Base-by-base conservation (phyloP, 805 yeast species). In the Pichia heedii region DNA sequence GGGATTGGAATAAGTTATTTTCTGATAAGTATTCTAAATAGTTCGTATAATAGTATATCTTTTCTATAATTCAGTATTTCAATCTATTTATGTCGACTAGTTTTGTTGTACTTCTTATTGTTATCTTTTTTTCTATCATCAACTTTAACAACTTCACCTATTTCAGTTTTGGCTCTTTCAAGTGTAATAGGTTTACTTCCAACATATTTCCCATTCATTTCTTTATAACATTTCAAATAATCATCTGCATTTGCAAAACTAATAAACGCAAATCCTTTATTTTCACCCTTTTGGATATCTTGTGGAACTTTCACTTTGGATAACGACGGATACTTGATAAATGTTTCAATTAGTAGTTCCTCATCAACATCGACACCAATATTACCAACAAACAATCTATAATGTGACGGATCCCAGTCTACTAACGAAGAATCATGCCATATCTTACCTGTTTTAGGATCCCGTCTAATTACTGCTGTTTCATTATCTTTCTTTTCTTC, bases 371-470 rank as follows among this genome's bases (percentile, higher is more conserved):
- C 89, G 4, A 70, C 66, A 0, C 86, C 84, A 27, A 84, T 59
- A 52, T 84, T 82, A 0, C 93, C 94, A 8, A 84, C 84, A 61
- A 84, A 84, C 19, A 84, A 62, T 26, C 86, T 63, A 61, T 79
- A 84, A 42, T 82, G 87, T 16, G 67, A 62, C 0, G 88, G 85
- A 53, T 82, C 74, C 87, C 87, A 82, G 36, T 75, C 82, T 5
- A 67, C 59, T 19, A 74, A 57, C 3, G 73, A 50, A 5, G 62
- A 46, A 46, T 74, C 79, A 32, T 68, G 65, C 79, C 79, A 74
- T 16, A 55, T 59, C 46, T 66, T 58, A 8, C 74, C 74, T 1
- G 77, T 48, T 39, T 53, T 77, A 0, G 55, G 55, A 3, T 63
- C 74, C 4, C 57, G 45, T 37, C 79, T 56, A 37, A 64, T 63